phyloP scores from a whole-genome alignment of 805 yeast species.

The Teunomyces cretensis region DNA sequence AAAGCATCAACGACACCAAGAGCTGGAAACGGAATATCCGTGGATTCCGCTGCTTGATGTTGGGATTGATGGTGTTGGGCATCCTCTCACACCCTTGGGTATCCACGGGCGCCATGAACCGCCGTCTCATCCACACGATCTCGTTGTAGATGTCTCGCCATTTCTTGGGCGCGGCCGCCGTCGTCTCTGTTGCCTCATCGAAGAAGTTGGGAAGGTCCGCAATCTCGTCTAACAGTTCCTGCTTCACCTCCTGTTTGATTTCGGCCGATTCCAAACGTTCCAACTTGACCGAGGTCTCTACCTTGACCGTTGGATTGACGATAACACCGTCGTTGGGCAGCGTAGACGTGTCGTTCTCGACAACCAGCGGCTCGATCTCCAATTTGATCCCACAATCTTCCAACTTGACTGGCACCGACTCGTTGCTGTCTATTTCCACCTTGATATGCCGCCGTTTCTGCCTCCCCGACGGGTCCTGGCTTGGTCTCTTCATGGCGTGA shows the following conservation, averaged over 20 bases:
- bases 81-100: constrained; percentile 78
- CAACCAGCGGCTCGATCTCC: too few species aligned
- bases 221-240: not conserved
- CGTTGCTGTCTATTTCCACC: not conserved
- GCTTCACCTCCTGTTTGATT: not conserved
- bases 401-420: not conserved
- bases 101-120: constrained; percentile 81
- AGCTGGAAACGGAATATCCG: constrained; percentile 64
- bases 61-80: constrained; percentile 43
- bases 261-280: too few species aligned
- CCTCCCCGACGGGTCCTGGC: not conserved
- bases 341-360: too few species aligned
- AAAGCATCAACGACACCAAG: constrained; percentile 77
- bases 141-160: constrained; percentile 59
- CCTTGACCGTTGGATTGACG: too few species aligned
- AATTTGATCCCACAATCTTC: not conserved
- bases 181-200: not conserved
- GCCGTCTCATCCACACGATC: constrained; percentile 64
- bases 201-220: not conserved
- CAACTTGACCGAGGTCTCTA: too few species aligned
- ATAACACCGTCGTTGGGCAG: too few species aligned
- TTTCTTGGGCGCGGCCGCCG: constrained; percentile 31
- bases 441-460: constrained; percentile 1
- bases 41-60: constrained; percentile 32
- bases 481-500: not conserved